Evolutionary conservation across 768 basidiomycete species (phyloP).

Genomic region (Podaxis pistillaris): DNA sequence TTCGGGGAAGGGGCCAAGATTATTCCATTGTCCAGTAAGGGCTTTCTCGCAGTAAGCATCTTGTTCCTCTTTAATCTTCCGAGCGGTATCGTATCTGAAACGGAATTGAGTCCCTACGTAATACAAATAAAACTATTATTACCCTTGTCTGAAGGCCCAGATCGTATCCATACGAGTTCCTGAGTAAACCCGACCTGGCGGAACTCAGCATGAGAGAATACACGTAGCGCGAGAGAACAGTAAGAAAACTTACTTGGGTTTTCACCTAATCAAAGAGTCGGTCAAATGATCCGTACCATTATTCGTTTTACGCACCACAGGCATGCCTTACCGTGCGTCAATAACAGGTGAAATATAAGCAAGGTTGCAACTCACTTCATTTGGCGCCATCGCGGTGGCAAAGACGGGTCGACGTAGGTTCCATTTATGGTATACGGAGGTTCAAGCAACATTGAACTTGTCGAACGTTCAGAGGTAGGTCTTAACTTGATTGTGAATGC

Average conservation of each 20-base stretch:
- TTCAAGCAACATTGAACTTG: conserved; percentile 76
- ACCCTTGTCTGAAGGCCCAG: conserved; percentile 65
- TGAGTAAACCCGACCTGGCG: conserved; percentile 41
- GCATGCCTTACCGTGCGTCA: conserved; percentile 36
- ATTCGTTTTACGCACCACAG: conserved; percentile 35
- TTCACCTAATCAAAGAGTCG: conserved; percentile 37
- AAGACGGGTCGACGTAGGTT: conserved; percentile 34
- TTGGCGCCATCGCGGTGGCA: conserved; percentile 60
- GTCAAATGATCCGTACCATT: neutral
- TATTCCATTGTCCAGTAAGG: conserved; percentile 43
- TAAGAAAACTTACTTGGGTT: conserved; percentile 48
- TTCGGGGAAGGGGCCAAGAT: conserved; percentile 57
- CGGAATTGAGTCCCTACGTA: conserved; percentile 20
- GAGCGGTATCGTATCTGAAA: conserved; percentile 57
- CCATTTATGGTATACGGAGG: conserved; percentile 57
- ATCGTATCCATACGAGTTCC: conserved; percentile 62
- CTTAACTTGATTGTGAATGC: conserved; percentile 83
- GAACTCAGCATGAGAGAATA: conserved; percentile 2
- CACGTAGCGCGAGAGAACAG: conserved; percentile 4
- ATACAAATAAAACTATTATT: conserved; percentile 16
- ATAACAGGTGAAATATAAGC: neutral
- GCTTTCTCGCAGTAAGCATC: conserved; percentile 62
- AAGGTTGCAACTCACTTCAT: conserved; percentile 54
- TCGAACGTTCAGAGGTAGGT: conserved; percentile 66
- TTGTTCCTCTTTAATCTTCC: conserved; percentile 59